Conservation (phyloP, 805 yeast genomes). For the Saturnispora diversa region DNA sequence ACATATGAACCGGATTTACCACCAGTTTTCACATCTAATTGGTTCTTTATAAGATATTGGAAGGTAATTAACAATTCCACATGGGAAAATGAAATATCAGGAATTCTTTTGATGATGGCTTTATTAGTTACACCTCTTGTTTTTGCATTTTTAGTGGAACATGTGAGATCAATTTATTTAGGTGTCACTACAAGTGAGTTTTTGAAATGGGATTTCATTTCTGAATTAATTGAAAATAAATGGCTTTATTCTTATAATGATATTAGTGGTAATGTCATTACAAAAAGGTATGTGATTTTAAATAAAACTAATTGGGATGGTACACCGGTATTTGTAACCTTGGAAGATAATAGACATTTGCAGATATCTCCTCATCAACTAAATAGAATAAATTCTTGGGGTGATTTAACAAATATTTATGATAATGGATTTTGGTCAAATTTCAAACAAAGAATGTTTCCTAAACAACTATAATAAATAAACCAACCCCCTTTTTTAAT, state of each 20-base stretch:
- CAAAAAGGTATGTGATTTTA: slow-evolving; percentile 4
- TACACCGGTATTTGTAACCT: slow-evolving; percentile 7
- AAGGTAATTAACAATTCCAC: slow-evolving; percentile 25
- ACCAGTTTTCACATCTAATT: slow-evolving; percentile 9
- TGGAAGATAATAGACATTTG: slow-evolving; percentile 11
- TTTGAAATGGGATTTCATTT: slow-evolving; percentile 46
- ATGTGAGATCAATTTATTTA: slow-evolving; percentile 39
- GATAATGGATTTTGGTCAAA: slow-evolving; percentile 43
- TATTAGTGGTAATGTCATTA: background rate
- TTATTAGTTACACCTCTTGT: slow-evolving; percentile 32
- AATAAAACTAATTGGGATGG: slow-evolving; percentile 8
- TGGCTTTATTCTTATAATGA: slow-evolving; percentile 24
- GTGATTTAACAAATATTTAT: slow-evolving; percentile 36
- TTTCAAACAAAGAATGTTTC: slow-evolving; percentile 29
- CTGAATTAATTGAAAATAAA: slow-evolving; percentile 28
- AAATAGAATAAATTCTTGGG: slow-evolving; percentile 20
- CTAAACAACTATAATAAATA: slow-evolving; percentile 8
- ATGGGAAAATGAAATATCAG: slow-evolving; percentile 33
- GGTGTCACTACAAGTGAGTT: slow-evolving; percentile 54
- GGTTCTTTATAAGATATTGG: slow-evolving; percentile 19
- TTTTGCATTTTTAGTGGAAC: slow-evolving; percentile 33
- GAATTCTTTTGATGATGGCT: slow-evolving; percentile 36
- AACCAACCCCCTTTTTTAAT: too few species aligned
- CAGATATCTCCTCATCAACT: slow-evolving; percentile 7
- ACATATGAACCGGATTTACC: background rate